phyloP scores from a whole-genome alignment of 176 grass and related monocot species.

The Zizania latifolia region DNA sequence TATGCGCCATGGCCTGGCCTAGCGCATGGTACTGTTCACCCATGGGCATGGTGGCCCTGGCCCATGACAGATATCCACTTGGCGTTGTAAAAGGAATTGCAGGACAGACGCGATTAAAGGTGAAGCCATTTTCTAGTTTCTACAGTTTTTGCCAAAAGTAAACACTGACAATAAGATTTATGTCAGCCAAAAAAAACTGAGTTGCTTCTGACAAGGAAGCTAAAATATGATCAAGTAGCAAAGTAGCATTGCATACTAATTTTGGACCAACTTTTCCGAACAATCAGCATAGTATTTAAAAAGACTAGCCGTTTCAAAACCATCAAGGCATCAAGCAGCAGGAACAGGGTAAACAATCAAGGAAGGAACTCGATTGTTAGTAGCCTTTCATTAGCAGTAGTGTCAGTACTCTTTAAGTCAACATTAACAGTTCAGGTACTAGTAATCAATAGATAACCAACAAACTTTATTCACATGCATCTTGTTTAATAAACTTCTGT shows the following conservation, averaged over 20 bases:
- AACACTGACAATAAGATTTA: neutral
- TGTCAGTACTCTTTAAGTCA: too few species aligned
- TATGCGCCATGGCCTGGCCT: too few species aligned
- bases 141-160: neutral
- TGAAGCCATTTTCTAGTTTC: constrained; percentile 15
- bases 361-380: neutral
- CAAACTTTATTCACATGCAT: too few species aligned
- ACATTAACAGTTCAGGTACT: too few species aligned
- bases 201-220: neutral
- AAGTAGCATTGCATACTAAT: neutral
- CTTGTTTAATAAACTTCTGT: too few species aligned
- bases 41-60: too few species aligned
- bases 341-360: neutral
- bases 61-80: constrained; percentile 67
- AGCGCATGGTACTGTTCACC: too few species aligned
- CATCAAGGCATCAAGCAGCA: too few species aligned
- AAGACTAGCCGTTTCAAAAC: neutral
- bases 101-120: constrained; percentile 90
- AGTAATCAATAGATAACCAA: too few species aligned
- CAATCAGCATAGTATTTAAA: neutral
- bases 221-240: constrained; percentile 27
- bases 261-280: neutral
- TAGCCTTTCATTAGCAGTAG: neutral
- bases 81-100: constrained; percentile 94
- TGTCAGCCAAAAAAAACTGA: neutral